phyloP scores from a whole-genome alignment of 805 yeast species.

The Saccharomycopsis synnaedendra region DNA sequence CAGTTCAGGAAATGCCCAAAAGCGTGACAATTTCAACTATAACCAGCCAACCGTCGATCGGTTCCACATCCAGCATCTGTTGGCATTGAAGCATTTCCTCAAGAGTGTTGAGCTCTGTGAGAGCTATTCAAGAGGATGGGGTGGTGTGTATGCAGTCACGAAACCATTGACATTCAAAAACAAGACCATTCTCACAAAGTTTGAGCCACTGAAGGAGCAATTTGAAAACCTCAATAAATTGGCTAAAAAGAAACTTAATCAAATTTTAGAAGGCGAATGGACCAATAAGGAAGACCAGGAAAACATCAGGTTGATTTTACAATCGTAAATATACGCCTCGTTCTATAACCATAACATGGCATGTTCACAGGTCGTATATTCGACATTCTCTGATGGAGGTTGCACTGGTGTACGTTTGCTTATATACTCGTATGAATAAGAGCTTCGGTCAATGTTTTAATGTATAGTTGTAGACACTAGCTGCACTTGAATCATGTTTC shows the following conservation, averaged over 20 bases:
- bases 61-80: conserved; percentile 11
- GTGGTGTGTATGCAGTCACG: conserved; percentile 40
- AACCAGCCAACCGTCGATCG: conserved; percentile 10
- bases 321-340: too few relatives aligned
- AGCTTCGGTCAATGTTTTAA: too few relatives aligned
- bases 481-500: too few relatives aligned
- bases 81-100: conserved; percentile 37
- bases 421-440: too few relatives aligned
- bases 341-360: too few relatives aligned
- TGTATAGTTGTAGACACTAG: too few relatives aligned
- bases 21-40: conserved; percentile 7
- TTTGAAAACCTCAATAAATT: conserved; percentile 26
- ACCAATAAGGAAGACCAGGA: conserved; percentile 19
- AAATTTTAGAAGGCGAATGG: conserved; percentile 23
- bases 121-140: conserved; percentile 61
- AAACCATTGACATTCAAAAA: conserved; percentile 19
- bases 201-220: conserved; percentile 20
- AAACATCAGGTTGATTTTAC: neutral
- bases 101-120: conserved; percentile 73
- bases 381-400: too few relatives aligned
- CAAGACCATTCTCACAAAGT: conserved; percentile 15
- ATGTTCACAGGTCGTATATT: too few relatives aligned
- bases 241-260: conserved; percentile 26
- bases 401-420: too few relatives aligned
- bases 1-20: neutral